phyloP scores from a whole-genome alignment of 225 moss, liverwort and hornwort species.

The Marchantia polymorpha region DNA sequence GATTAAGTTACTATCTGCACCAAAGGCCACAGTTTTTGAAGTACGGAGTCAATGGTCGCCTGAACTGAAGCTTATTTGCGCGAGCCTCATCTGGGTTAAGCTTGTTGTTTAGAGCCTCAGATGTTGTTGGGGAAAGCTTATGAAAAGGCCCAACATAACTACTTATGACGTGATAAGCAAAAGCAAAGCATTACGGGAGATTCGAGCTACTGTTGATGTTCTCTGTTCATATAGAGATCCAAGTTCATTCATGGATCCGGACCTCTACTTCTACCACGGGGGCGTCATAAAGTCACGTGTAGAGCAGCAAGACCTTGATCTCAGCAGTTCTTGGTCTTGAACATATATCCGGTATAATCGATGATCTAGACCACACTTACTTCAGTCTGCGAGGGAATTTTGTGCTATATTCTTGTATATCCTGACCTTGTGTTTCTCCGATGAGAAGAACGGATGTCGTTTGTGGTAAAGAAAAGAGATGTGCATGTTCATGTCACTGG shows the following conservation, averaged over 20 bases:
- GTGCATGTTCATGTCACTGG: too few species aligned
- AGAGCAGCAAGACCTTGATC: neutral
- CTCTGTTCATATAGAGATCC: neutral
- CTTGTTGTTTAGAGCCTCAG: neutral
- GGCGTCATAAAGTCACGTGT: neutral
- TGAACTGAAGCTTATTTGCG: neutral
- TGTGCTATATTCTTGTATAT: neutral
- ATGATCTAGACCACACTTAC: neutral
- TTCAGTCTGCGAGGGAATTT: neutral
- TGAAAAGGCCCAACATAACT: neutral
- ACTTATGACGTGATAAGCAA: neutral
- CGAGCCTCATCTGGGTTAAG: neutral
- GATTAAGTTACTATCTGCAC: conserved; percentile 24
- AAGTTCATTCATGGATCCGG: neutral
- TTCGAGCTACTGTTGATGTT: neutral
- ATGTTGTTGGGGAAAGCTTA: neutral
- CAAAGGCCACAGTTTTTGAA: neutral
- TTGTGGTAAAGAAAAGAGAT: too few species aligned
- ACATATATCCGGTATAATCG: neutral
- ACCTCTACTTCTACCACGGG: neutral
- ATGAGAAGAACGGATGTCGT: neutral
- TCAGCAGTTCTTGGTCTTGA: neutral
- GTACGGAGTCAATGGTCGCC: neutral
- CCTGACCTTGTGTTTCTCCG: neutral
- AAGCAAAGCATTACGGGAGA: neutral